Conservation (phyloP, 805 yeast species). For the Metschnikowia reukaufii region DNA sequence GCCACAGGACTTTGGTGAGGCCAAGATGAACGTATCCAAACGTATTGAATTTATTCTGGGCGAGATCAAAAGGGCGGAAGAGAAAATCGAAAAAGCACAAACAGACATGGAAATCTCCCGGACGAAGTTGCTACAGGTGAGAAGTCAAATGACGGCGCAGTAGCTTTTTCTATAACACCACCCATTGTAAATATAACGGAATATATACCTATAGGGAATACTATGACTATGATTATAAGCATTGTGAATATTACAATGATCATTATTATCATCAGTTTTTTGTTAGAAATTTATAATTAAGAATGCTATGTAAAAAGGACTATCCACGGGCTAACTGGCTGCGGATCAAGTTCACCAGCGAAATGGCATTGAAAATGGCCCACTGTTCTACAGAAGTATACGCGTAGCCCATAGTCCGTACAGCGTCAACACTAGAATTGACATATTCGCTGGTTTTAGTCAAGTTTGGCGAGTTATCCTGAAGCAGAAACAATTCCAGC, state of each 20-base stretch:
- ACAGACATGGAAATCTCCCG: slow-evolving; percentile 59
- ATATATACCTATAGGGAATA: background rate
- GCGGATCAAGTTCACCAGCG: slow-evolving; percentile 64
- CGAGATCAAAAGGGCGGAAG: slow-evolving; percentile 77
- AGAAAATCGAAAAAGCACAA: slow-evolving; percentile 50
- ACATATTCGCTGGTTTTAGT: slow-evolving; percentile 64
- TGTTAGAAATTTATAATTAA: too few relatives aligned
- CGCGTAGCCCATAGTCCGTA: slow-evolving; percentile 56
- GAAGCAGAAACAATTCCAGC: slow-evolving; percentile 77
- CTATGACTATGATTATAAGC: too few relatives aligned
- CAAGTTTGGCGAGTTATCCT: slow-evolving; percentile 60
- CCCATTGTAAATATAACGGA: background rate
- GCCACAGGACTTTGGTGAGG: slow-evolving; percentile 85
- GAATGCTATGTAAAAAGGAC: background rate
- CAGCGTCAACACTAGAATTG: slow-evolving; percentile 52
- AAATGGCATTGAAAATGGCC: slow-evolving; percentile 65
- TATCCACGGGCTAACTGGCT: slow-evolving; percentile 68
- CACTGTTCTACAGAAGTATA: slow-evolving; percentile 75
- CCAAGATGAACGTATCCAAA: slow-evolving; percentile 78
- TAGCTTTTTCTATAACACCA: too few relatives aligned
- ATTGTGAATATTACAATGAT: background rate
- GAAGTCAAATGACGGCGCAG: slow-evolving; percentile 30
- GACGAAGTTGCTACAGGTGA: slow-evolving; percentile 49
- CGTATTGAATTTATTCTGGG: slow-evolving; percentile 82
- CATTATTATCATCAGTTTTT: background rate